Base-by-base conservation (phyloP, 805 yeast species). In the Jamesozyma hellenica region DNA sequence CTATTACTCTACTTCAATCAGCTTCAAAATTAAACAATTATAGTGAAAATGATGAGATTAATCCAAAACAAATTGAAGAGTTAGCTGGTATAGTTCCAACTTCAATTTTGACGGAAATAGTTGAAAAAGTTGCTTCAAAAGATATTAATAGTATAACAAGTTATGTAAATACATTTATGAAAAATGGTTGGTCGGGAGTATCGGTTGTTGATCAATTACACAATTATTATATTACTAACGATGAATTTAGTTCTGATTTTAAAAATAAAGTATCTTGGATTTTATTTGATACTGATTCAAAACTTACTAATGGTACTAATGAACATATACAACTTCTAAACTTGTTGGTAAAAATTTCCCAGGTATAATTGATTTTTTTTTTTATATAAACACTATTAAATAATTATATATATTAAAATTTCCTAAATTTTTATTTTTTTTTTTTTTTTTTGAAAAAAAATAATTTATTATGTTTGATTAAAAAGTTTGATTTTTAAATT, bases 1-100 rank as follows among this genome's bases (percentile, higher is more conserved):
- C 96, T 8, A 88, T 92, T 48, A 92, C 96, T 2, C 73, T 78
- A 42, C 68, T 92, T 33, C 98, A 92, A 62, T 81, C 92, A 28
- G 82, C 94, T 10, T 73, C 86, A 28, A 79, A 75, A 47, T 61
- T 80, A 52, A 52, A 41, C 48, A 25, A 44, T 17, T 65, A 58
- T 36, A 69, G 66, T 23, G 56, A 64, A 11, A 61, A 60, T 2
- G 60, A 55, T 12, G 51, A 53, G 10, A 67, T 82, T 11, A 66
- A 80, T 0, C 56, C 59, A 1, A 49, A 47, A 2, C 65, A 71
- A 12, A 70, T 83, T 9, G 69, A 75, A 41, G 94, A 85, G 51
- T 72, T 84, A 15, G 82, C 94, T 1, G 95, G 95, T 2, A 71
- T 80, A 0, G 77, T 85, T 4, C 81, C 84, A 12, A 65, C 65